A percentile compares a stretch with the other conserved stretches of the same genome.
phyloP scores from a whole-genome alignment of 139 green algal genomes.

The Tetraselmis chui region DNA sequence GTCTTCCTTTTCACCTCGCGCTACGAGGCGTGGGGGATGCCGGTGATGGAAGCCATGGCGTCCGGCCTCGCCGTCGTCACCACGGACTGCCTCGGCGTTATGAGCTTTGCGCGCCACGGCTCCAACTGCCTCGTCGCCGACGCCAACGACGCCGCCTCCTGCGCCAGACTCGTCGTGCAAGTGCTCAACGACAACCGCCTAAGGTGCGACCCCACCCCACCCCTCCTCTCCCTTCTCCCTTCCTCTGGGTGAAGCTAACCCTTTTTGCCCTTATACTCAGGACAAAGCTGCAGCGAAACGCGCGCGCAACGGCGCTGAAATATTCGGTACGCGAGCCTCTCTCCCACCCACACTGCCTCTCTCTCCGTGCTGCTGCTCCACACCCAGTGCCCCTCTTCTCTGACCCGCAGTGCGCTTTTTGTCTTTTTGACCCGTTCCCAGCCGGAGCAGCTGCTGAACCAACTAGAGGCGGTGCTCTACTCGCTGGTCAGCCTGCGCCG shows the following conservation, averaged over 20 bases:
- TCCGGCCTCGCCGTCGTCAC: conserved; percentile 48
- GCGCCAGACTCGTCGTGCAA: neutral
- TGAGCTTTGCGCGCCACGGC: conserved; percentile 40
- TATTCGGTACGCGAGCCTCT: neutral
- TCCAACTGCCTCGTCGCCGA: conserved; percentile 49
- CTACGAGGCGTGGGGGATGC: conserved; percentile 71
- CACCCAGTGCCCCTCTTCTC: too few relatives aligned
- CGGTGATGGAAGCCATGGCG: conserved; percentile 70
- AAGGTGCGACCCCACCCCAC: neutral
- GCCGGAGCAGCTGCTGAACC: neutral
- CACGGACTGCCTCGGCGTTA: conserved; percentile 44
- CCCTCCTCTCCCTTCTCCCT: too few relatives aligned
- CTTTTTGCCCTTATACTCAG: too few relatives aligned
- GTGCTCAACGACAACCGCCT: neutral
- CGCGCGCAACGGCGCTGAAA: neutral
- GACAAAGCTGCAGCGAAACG: neutral
- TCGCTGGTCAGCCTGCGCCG: neutral
- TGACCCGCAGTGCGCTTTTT: too few relatives aligned
- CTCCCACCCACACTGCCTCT: neutral
- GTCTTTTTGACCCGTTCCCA: too few relatives aligned
- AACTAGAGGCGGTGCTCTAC: neutral
- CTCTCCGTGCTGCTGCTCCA: too few relatives aligned
- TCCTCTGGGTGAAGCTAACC: too few relatives aligned
- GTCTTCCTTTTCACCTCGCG: conserved; percentile 52
- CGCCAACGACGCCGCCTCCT: conserved; percentile 18